phyloP scores from a whole-genome alignment of 345 rosid genomes.

The Nephelium lappaceum region DNA sequence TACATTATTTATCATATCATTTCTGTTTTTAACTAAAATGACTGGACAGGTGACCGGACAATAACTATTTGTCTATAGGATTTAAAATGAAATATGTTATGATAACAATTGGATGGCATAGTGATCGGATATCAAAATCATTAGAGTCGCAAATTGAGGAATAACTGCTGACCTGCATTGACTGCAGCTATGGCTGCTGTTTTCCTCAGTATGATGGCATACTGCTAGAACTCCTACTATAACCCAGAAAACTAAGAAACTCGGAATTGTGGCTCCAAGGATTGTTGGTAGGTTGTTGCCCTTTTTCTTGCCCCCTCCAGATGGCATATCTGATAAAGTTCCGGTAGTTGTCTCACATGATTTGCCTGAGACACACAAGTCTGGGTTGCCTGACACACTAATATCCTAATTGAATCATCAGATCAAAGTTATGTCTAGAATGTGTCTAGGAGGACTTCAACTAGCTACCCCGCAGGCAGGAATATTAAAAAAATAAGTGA shows the following conservation, averaged over 20 bases:
- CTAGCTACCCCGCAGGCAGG: not conserved
- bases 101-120: too few species aligned
- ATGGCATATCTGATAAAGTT: not conserved
- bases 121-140: too few species aligned
- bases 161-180: conserved; percentile 15
- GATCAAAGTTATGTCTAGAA: not conserved
- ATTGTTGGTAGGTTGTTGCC: conserved; percentile 38
- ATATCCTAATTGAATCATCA: not conserved
- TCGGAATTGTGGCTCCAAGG: conserved; percentile 43
- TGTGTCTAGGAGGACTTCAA: not conserved
- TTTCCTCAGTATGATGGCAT: conserved; percentile 39
- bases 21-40: too few species aligned
- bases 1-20: too few species aligned
- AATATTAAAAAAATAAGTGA: not conserved
- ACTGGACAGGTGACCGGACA: too few species aligned
- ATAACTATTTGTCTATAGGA: too few species aligned
- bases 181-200: conserved; percentile 29
- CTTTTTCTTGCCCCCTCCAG: conserved; percentile 21
- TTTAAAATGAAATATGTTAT: too few species aligned
- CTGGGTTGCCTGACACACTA: conserved; percentile 44
- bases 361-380: conserved; percentile 40
- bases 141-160: too few species aligned
- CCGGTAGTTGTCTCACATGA: conserved; percentile 24
- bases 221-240: conserved; percentile 25
- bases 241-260: conserved; percentile 35